Evolutionary conservation across 257 asterid genomes (phyloP), one percentile per base, ranked within the genome.

Genomic region (Solanum pinnatisectum): DNA sequence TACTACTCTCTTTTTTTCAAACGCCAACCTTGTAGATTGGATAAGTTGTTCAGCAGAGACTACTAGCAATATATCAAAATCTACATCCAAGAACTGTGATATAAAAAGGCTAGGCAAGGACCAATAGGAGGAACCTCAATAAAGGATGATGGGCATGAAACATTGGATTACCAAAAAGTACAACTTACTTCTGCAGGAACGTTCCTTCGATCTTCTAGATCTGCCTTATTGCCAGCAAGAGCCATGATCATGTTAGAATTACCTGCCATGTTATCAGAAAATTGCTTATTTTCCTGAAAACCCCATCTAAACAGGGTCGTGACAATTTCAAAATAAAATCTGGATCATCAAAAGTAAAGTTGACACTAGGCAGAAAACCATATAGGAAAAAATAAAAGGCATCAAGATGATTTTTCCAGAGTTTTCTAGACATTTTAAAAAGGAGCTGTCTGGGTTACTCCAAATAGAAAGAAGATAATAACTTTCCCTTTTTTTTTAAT

Each of bases 171-270:
- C 39, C 70, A 81, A 33, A 59, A 83, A 32, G 27, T 35, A 79
- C 60, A 81, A 90, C 98, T 93, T 92, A 95, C 99, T 86, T 95
- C 98, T 40, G 94, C 90, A 73, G 97, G 90, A 88, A 95, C 98
- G 23, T 88, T 91, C 94, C 98, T 94, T 92, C 93, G 94, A 39
- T 96, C 98, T 91, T 94, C 98, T 67, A 96, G 94, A 90, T 96
- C 99, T 88, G 94, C 94, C 93, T 96, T 96, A 89, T 96, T 95
- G 82, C 99, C 98, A 44, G 99, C 97, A 89, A 96, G 95, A 88
- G 99, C 98, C 96, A 95, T 88, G 87, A 96, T 95, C 96, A 95
- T 93, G 91, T 95, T 95, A 9, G 98, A 94, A 90, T 94, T 96
- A 88, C 98, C 99, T 95, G 88, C 82, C 77, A 63, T 60, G 14